A percentile compares a stretch with the other conserved stretches of the same genome.
Evolutionary conservation across 1,139 yeast genomes (phyloP).

Genomic region (Scheffersomyces lignicola): DNA sequence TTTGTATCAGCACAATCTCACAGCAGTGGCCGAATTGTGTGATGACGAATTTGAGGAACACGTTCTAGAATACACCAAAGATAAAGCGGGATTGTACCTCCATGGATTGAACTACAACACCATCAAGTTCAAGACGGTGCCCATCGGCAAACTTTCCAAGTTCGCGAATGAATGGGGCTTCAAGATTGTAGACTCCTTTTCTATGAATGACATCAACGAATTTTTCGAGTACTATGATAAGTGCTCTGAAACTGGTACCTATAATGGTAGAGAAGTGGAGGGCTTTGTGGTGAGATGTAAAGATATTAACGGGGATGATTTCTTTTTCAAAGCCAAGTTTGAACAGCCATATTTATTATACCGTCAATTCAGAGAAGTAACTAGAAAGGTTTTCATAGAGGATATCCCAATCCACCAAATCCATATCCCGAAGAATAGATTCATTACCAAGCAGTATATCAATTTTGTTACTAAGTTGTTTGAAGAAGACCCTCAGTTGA

Average conservation of each 20-base stretch:
- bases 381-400: slow-evolving; percentile 55
- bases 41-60: slow-evolving; percentile 96
- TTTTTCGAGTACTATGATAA: slow-evolving; percentile 54
- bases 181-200: slow-evolving; percentile 49
- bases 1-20: slow-evolving; percentile 53
- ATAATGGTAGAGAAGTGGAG: slow-evolving; percentile 73
- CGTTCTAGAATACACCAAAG: slow-evolving; percentile 69
- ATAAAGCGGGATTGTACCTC: slow-evolving; percentile 76
- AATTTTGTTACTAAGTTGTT: slow-evolving; percentile 62
- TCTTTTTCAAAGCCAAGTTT: slow-evolving; percentile 89
- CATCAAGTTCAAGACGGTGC: slow-evolving; percentile 61
- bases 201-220: slow-evolving; percentile 33
- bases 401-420: slow-evolving; percentile 42
- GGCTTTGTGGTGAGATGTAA: slow-evolving; percentile 87
- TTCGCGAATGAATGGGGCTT: slow-evolving; percentile 80
- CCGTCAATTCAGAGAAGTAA: slow-evolving; percentile 86
- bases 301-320: slow-evolving; percentile 26
- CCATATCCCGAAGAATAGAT: slow-evolving; percentile 47
- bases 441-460: slow-evolving; percentile 65
- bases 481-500: slow-evolving; percentile 41
- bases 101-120: slow-evolving; percentile 84
- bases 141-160: slow-evolving; percentile 55
- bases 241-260: slow-evolving; percentile 68
- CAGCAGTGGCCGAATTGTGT: slow-evolving; percentile 92
- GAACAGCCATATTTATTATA: slow-evolving; percentile 93